A percentile compares a stretch with the other conserved stretches of the same genome.
Evolutionary conservation across 2,329 filamentous ascomycete genomes (phyloP).

Genomic region (Exophiala spinifera): DNA sequence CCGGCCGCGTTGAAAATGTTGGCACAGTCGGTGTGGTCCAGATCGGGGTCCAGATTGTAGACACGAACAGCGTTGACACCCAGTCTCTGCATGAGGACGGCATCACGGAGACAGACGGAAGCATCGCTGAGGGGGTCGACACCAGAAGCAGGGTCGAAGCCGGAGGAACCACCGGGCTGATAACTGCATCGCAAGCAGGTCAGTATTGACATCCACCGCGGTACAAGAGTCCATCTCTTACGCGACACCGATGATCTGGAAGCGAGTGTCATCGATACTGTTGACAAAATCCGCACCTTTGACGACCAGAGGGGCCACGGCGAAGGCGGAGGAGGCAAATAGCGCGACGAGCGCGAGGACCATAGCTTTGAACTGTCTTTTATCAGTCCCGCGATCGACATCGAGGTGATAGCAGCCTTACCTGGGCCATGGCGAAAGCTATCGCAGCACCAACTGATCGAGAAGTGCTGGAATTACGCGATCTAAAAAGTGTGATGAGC

Average conservation of each 20-base stretch:
- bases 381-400: slow-evolving; percentile 9
- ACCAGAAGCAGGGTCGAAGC: slow-evolving; percentile 50
- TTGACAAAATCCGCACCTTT: slow-evolving; percentile 61
- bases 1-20: slow-evolving; percentile 64
- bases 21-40: slow-evolving; percentile 61
- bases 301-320: slow-evolving; percentile 56
- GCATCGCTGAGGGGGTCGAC: slow-evolving; percentile 57
- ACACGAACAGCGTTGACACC: slow-evolving; percentile 64
- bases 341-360: slow-evolving; percentile 37
- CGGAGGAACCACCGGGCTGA: slow-evolving; percentile 61
- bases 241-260: slow-evolving; percentile 63
- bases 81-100: slow-evolving; percentile 60
- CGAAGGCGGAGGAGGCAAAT: slow-evolving; percentile 46
- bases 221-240: slow-evolving; percentile 35
- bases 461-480: slow-evolving; percentile 8
- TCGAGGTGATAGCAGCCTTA: slow-evolving; percentile 2
- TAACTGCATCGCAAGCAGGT: slow-evolving; percentile 42
- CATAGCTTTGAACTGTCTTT: slow-evolving; percentile 20
- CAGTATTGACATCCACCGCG: slow-evolving; percentile 6
- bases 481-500: slow-evolving; percentile 7
- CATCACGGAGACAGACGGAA: slow-evolving; percentile 60
- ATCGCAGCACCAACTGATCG: not conserved
- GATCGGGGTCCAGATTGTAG: slow-evolving; percentile 60
- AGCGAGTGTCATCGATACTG: slow-evolving; percentile 54
- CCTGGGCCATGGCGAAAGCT: slow-evolving; percentile 22